Percentiles rank a stretch among this genome's conserved stretches.
These are phyloP conservation scores for Microcera coccophila DNA, from an alignment of 2,329 filamentous ascomycete species.

Conservation along the genomic window DNA sequence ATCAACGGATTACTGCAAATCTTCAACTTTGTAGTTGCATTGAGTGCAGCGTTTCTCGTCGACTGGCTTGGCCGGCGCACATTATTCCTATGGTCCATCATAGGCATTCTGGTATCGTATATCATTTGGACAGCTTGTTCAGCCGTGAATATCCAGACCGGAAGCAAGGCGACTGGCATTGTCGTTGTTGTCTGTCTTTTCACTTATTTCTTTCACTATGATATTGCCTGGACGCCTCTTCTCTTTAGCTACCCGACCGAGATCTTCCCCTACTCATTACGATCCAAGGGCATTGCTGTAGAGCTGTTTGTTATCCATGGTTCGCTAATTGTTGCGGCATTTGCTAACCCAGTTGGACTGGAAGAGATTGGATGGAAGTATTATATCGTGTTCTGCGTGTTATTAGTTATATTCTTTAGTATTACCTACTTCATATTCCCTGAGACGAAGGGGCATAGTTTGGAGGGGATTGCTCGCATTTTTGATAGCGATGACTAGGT, in stretches of 20 bases:
- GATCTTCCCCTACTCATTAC: constrained; percentile 37
- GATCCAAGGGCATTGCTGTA: constrained; percentile 17
- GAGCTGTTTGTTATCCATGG: not conserved
- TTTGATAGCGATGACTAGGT: too few species aligned
- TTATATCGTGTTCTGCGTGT: not conserved
- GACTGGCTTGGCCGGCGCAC: not conserved
- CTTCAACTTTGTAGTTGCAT: not conserved
- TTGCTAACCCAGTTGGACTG: not conserved
- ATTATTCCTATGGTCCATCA: constrained; percentile 3
- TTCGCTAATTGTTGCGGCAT: not conserved
- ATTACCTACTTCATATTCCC: not conserved
- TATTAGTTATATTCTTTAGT: not conserved
- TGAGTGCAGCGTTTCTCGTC: not conserved
- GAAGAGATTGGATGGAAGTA: not conserved
- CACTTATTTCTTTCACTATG: constrained; percentile 44
- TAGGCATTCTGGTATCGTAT: constrained; percentile 12
- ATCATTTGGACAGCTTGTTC: constrained; percentile 9
- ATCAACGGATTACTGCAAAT: not conserved
- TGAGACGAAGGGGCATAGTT: not conserved
- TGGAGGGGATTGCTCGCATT: not conserved
- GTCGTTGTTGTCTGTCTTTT: constrained; percentile 48
- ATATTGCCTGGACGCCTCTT: constrained; percentile 45
- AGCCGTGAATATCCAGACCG: constrained; percentile 6
- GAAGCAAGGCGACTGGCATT: constrained; percentile 18
- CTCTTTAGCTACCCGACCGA: constrained; percentile 42